phyloP scores from a whole-genome alignment of 768 basidiomycete species.

The Suillus subluteus region DNA sequence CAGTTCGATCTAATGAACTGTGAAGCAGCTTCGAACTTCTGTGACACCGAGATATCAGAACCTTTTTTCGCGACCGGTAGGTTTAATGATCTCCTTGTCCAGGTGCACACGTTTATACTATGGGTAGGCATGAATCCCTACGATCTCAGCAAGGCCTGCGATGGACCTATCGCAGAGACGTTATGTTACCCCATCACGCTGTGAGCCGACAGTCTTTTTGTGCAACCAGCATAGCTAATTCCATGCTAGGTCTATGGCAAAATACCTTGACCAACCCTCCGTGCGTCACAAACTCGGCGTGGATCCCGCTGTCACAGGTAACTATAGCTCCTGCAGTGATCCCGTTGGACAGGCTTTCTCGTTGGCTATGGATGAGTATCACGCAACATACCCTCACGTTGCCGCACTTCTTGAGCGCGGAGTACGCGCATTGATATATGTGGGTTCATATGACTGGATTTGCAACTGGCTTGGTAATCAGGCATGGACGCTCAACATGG shows the following conservation, averaged over 20 bases:
- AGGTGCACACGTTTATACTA: not conserved
- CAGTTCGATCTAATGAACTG: conserved; percentile 71
- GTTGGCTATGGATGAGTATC: conserved; percentile 43
- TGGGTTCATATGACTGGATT: conserved; percentile 78
- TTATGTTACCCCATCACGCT: conserved; percentile 63
- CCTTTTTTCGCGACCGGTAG: conserved; percentile 39
- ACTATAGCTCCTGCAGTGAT: conserved; percentile 45
- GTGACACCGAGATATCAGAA: conserved; percentile 46
- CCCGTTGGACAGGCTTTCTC: conserved; percentile 54
- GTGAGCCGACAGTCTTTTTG: conserved; percentile 27
- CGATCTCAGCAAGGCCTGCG: conserved; percentile 68
- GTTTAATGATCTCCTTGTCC: not conserved
- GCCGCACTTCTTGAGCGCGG: conserved; percentile 69
- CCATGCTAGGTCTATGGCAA: conserved; percentile 49
- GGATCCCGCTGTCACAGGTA: conserved; percentile 45
- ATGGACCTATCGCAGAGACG: conserved; percentile 46
- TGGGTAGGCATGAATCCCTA: conserved; percentile 57
- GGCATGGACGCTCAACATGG: conserved; percentile 72
- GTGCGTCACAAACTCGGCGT: conserved; percentile 66
- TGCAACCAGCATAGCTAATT: not conserved
- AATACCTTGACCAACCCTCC: conserved; percentile 63
- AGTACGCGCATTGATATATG: conserved; percentile 72
- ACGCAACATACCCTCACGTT: conserved; percentile 39
- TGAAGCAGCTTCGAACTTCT: conserved; percentile 68
- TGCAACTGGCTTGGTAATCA: conserved; percentile 82